phyloP scores from a whole-genome alignment of 306 rosid genomes.

The Acacia crassicarpa region DNA sequence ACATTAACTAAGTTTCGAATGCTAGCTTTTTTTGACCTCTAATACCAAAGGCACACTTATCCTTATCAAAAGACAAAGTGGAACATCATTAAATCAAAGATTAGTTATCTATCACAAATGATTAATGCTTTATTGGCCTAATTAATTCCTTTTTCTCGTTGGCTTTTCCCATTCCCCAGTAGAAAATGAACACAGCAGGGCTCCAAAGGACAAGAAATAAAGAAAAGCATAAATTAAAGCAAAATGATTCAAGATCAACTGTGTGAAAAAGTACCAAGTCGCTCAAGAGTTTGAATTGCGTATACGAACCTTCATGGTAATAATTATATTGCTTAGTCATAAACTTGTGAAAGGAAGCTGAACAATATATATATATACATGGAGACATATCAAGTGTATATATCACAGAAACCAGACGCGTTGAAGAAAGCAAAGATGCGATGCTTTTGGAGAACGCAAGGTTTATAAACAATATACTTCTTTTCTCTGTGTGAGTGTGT shows the following conservation, averaged over 20 bases:
- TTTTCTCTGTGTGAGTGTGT: background rate
- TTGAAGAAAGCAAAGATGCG: background rate
- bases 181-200: background rate
- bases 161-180: background rate
- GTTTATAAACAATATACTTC: background rate
- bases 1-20: background rate
- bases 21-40: constrained; percentile 1
- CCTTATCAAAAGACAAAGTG: background rate
- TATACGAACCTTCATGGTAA: background rate
- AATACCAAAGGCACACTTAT: background rate
- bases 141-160: background rate
- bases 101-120: too few relatives aligned
- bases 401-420: background rate
- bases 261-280: background rate
- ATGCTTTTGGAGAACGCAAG: constrained; percentile 2
- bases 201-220: background rate
- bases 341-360: background rate
- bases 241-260: background rate
- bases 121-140: background rate
- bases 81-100: background rate
- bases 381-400: background rate
- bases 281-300: background rate
- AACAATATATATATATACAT: background rate
- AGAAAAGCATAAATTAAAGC: background rate
- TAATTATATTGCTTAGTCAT: background rate